Base-by-base conservation (phyloP, 2,329 filamentous ascomycete species). In the Cercospora citrullina region DNA sequence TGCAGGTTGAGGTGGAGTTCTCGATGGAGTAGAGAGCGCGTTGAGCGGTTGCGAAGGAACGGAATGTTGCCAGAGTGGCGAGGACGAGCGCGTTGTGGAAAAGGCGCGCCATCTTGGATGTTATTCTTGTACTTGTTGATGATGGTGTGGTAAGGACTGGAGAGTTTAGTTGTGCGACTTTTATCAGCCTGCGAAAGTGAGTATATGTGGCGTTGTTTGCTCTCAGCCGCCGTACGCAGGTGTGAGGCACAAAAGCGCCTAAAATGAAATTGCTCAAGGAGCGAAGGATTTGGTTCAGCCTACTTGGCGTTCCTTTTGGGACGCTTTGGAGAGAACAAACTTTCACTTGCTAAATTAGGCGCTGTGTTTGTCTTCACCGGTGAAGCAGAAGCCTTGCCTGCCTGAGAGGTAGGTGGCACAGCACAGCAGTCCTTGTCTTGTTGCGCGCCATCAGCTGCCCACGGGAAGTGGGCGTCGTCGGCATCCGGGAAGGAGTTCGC, bases 1-100 rank as follows among this genome's bases (percentile, higher is more conserved):
- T 91, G 81, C 94, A 97, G 53, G 90, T 86, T 79, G 91, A 92
- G 73, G 97, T 86, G 21, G 93, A 95, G 16, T 33, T 33, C 21
- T 30, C 26, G 77, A 87, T 91, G 64, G 93, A 95, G 75, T 89
- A 84, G 75, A 97, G 90, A 75, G 91, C 83, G 69, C 85, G 85
- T 76, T 88, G 84, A 68, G 87, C 90, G 5, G 5, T 6, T 5
- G 45, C 7, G 9, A 26, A 21, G 45, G 45, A 51, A 10, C 7
- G 1, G 21, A 16, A 5, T 23, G 45, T 7, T 14, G 45, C 21
- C 4, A 51, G 21, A 6, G 10, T 51, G 4, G 45, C 45, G 21
- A 51, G 45, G 21, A 51, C 3, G 42, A 48, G n/a, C n/a, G 42
- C 18, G 16, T 48, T 48, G 42, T 18, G 16, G n/a, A 8, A 48